Evolutionary conservation across 1,284 basidiomycete species (phyloP).

Genomic region (Ceratobasidium sp.): DNA sequence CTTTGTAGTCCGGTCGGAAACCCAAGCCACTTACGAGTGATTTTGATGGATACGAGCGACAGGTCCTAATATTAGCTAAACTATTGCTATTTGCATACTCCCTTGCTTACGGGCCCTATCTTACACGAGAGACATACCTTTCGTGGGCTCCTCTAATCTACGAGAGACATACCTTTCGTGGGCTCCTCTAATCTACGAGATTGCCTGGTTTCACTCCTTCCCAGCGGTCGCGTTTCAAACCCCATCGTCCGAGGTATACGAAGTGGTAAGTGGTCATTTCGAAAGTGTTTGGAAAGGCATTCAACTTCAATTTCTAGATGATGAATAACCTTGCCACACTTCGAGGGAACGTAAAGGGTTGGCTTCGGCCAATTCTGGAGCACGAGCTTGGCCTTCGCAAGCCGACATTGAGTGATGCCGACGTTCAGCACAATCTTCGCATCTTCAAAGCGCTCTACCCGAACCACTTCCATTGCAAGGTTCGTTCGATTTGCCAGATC

Average conservation of each 20-base stretch:
- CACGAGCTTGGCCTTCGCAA: neutral
- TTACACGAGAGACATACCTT: neutral
- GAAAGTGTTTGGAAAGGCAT: neutral
- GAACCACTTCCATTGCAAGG: conserved; percentile 18
- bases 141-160: neutral
- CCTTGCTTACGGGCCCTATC: neutral
- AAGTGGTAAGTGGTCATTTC: neutral
- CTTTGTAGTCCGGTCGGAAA: conserved; percentile 10
- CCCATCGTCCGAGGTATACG: conserved; percentile 1
- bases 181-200: neutral
- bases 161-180: neutral
- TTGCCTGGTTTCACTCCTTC: neutral
- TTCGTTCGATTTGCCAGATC: no score
- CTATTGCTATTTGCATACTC: neutral
- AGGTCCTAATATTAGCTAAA: neutral
- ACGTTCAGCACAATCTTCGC: neutral
- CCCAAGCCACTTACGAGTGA: conserved; percentile 14
- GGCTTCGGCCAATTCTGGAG: neutral
- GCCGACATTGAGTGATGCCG: neutral
- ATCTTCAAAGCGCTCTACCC: conserved; percentile 2
- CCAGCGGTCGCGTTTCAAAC: neutral
- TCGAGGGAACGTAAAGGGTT: conserved; percentile 13
- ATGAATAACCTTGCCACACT: conserved; percentile 16
- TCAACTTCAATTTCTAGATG: neutral
- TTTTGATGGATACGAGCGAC: neutral